Conservation (phyloP, 23 red algal genomes). For the Agarophyton chilense region DNA sequence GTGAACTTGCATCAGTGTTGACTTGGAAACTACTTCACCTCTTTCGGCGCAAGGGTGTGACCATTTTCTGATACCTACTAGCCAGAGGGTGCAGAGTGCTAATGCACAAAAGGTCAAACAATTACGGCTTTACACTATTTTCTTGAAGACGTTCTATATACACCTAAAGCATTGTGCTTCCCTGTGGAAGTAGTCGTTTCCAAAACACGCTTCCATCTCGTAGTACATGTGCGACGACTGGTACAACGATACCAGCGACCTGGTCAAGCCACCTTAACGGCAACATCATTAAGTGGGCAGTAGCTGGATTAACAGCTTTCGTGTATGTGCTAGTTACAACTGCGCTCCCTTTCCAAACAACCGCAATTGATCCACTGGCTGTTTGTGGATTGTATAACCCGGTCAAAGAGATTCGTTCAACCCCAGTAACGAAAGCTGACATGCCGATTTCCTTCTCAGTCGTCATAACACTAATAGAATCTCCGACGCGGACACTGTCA, state of each 20-base stretch:
- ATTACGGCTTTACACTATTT: too few species aligned
- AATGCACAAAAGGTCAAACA: too few species aligned
- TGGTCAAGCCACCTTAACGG: slow-evolving; percentile 27
- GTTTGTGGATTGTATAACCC: slow-evolving; percentile 73
- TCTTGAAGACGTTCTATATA: not conserved
- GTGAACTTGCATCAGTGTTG: too few species aligned
- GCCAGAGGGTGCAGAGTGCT: too few species aligned
- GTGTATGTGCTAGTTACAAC: slow-evolving; percentile 51
- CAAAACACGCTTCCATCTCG: slow-evolving; percentile 21
- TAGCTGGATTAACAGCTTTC: not conserved
- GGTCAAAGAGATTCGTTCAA: not conserved
- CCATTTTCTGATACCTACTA: too few species aligned
- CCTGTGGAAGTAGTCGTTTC: not conserved
- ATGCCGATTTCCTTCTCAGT: not conserved
- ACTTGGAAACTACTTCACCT: too few species aligned
- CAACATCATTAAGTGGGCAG: slow-evolving; percentile 12
- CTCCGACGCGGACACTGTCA: not conserved
- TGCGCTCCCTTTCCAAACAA: slow-evolving; percentile 13
- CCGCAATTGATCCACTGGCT: slow-evolving; percentile 40
- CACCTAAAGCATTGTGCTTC: not conserved
- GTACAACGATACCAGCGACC: not conserved
- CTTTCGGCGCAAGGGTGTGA: too few species aligned
- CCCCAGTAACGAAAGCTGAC: not conserved
- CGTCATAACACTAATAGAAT: not conserved
- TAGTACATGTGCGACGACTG: not conserved